These are phyloP conservation scores for Claviceps lovelessii DNA, from an alignment of 2,329 filamentous ascomycete genomes.

Conservation along the genomic window DNA sequence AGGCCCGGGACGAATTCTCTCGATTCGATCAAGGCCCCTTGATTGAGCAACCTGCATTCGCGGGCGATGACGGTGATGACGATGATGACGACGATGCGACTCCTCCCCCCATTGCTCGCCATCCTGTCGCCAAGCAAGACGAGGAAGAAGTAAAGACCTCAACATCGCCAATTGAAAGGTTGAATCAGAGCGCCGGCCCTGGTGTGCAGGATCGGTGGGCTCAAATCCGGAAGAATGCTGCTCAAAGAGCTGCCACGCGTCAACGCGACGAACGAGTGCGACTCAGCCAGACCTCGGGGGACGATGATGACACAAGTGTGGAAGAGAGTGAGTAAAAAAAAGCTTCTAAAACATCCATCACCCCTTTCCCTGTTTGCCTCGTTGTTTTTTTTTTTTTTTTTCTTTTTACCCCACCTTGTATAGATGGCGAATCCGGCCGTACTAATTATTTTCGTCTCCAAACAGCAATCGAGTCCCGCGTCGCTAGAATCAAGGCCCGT, in stretches of 20 bases:
- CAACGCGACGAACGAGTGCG: constrained; percentile 51
- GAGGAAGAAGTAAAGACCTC: constrained; percentile 8
- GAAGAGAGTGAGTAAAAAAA: constrained; percentile 65
- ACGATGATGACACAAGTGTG: constrained; percentile 79
- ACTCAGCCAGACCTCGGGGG: constrained; percentile 43
- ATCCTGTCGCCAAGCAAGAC: constrained; percentile 8
- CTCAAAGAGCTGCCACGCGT: constrained; percentile 56
- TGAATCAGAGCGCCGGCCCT: constrained; percentile 19
- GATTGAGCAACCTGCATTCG: constrained; percentile 71
- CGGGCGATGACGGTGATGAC: constrained; percentile 42
- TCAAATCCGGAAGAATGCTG: constrained; percentile 88
- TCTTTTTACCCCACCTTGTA: neutral
- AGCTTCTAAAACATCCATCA: neutral
- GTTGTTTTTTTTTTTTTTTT: neutral
- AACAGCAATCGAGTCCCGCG: constrained; percentile 90
- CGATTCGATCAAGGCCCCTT: constrained; percentile 83
- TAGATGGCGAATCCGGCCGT: neutral
- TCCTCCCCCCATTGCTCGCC: constrained; percentile 38
- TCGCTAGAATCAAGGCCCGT: constrained; percentile 92
- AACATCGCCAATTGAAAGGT: constrained; percentile 18
- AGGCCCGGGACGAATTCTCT: constrained; percentile 46
- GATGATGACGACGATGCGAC: constrained; percentile 22
- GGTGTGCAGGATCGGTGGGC: constrained; percentile 69
- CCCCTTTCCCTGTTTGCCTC: neutral
- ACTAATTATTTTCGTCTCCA: constrained; percentile 11